Base-by-base conservation (phyloP, 805 yeast genomes). In the Naumovozyma baii region DNA sequence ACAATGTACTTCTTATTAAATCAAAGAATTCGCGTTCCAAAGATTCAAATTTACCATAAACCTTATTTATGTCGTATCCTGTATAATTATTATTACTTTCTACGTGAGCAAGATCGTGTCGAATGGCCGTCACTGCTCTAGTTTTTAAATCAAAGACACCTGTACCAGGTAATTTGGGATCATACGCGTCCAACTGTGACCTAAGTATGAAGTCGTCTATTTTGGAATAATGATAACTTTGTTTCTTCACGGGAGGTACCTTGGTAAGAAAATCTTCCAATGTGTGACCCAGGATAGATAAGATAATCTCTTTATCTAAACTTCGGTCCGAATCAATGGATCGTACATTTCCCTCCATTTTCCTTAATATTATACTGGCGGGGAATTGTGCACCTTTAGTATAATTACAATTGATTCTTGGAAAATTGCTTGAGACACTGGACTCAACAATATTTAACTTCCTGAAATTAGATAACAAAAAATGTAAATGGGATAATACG, bases 111-210 rank as follows among this genome's bases (percentile, higher is more conserved):
- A 80, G 59, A 61, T 90, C 95, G 56, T 82, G 76, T 34, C 97
- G 68, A 0, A 90, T 77, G 0, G 95, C 83, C 41, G 86, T 78
- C 0, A 83, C 94, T 0, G 96, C 97, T 45, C 98, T 66, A 0
- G 96, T 83, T 52, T 90, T 90, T 41, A 90, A 63, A 61, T 90
- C 98, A 67, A 92, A 90, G 0, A 87, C 79, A 0, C 96, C 96
- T 3, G 81, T 78, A 0, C 95, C 95, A 0, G 96, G 96, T 29
- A 92, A 65, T 29, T 83, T 63, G 0, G 68, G 58, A 59, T 86
- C 88, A 43, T 69, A 67, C 43, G 96, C 86, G 61, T 90, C 98
- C 35, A 92, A 68, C 59, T 90, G 97, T 0, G 97, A 90, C 47
- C 97, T 69, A 75, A 90, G 70, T 12, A 90, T 54, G 51, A 92